A percentile compares a stretch with the other conserved stretches of the same genome.
Evolutionary conservation across 495 filamentous ascomycete genomes (phyloP).

Genomic region (Bacidia rubella): DNA sequence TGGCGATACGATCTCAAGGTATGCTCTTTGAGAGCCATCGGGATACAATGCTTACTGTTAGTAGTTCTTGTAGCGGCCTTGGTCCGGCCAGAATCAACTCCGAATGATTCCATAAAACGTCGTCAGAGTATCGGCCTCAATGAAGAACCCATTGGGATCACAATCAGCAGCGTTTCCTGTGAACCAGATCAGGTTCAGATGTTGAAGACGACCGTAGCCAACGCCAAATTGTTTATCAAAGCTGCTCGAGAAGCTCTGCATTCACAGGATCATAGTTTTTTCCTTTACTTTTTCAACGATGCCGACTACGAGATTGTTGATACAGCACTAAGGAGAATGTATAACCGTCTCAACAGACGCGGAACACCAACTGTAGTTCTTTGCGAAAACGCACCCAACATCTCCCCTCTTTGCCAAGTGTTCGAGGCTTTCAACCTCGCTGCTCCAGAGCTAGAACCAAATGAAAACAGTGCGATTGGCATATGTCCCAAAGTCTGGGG

Average conservation of each 20-base stretch:
- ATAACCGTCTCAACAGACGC: neutral
- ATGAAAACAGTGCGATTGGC: neutral
- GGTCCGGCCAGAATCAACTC: too few species aligned
- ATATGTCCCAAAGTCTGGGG: neutral
- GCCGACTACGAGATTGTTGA: neutral
- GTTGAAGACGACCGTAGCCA: neutral
- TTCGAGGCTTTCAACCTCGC: neutral
- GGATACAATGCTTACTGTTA: too few species aligned
- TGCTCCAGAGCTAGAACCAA: neutral
- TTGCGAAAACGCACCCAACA: neutral
- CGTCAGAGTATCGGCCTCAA: too few species aligned
- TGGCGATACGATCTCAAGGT: too few species aligned
- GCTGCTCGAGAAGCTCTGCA: neutral
- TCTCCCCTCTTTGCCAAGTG: neutral
- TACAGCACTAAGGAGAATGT: neutral
- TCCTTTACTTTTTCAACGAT: neutral
- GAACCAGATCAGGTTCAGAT: neutral
- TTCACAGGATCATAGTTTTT: neutral
- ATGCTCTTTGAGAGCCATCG: too few species aligned
- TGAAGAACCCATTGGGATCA: neutral
- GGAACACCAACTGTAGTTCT: neutral
- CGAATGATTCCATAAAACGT: too few species aligned
- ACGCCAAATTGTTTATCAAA: neutral
- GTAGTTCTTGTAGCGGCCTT: too few species aligned
- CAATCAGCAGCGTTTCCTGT: neutral